Base-by-base conservation (phyloP, 495 filamentous ascomycete species). In the Entonaema liquescens region DNA sequence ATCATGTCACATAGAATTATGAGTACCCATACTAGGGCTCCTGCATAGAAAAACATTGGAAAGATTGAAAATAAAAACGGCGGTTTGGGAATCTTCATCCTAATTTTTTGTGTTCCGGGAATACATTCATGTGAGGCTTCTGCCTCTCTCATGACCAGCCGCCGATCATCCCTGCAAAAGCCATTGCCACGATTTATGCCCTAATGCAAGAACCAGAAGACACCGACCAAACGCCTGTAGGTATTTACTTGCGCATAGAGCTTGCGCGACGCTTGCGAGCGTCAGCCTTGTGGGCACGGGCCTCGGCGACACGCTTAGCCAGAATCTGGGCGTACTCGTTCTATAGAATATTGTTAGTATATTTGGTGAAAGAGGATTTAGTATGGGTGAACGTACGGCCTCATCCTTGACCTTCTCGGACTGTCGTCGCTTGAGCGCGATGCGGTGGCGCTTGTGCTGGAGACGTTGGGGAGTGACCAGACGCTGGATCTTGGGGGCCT, bases 401-500 rank as follows among this genome's bases (percentile, higher is more conserved):
- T 95, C 95, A 84, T 99, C 96, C 88, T 96, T 97, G 81, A 91
- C 88, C 82, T 92, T 89, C 87, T 98, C 96, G 76, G 93, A 83
- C 80, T 91, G 90, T 80, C 96, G 94, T 83, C 94, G 93, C 94
- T 99, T 99, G 83, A 99, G 89, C 77, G 95, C 95, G 76, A 95
- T 87, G 76, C 92, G 87, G 86, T 98, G 94, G 79, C 95, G 93
- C 92, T 98, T 98, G 91, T 95, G 95, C 88, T 99, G 95, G 76
- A 99, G 93, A 82, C 95, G 96, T 86, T 99, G 95, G 84, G 95
- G 96, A 83, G 95, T 99, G 77, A 99, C 92, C 77, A 99, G 92
- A 80, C 95, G 92, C 88, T 99, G 95, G 86, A 99, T 99, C 86
- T 92, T 93, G 79, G 95, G 95, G 79, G 95, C 95, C 90, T 99